Evolutionary conservation across 2,329 filamentous ascomycete genomes (phyloP).

Genomic region (Fusarium falciforme): DNA sequence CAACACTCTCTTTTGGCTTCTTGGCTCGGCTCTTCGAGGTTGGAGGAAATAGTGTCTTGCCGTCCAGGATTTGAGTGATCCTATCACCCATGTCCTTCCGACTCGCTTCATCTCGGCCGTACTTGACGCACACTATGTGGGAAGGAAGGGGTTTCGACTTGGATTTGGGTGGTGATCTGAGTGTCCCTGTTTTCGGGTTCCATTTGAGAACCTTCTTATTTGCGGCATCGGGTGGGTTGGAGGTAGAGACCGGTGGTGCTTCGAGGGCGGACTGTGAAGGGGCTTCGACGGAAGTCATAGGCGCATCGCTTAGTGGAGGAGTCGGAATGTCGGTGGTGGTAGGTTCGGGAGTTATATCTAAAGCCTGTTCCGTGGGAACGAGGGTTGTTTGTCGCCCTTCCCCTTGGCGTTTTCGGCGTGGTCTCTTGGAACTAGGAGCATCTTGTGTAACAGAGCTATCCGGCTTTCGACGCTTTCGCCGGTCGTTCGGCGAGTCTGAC

Average conservation of each 20-base stretch:
- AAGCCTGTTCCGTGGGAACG: slow-evolving; percentile 14
- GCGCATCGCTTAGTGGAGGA: slow-evolving; percentile 29
- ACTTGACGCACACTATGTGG: slow-evolving; percentile 67
- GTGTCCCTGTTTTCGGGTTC: slow-evolving; percentile 70
- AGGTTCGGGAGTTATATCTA: slow-evolving; percentile 10
- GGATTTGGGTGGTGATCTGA: slow-evolving; percentile 69
- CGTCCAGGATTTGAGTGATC: slow-evolving; percentile 71
- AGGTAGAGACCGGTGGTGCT: slow-evolving; percentile 3
- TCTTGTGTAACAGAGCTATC: slow-evolving; percentile 40
- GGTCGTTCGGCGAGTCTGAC: slow-evolving; percentile 45
- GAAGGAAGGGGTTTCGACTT: slow-evolving; percentile 55
- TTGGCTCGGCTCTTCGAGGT: slow-evolving; percentile 42
- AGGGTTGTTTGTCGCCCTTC: slow-evolving; percentile 16
- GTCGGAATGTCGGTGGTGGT: slow-evolving; percentile 13
- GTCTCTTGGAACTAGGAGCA: slow-evolving; percentile 41
- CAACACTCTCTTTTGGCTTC: slow-evolving; percentile 38
- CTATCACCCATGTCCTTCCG: slow-evolving; percentile 64
- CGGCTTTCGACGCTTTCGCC: slow-evolving; percentile 59
- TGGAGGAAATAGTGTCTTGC: slow-evolving; percentile 42
- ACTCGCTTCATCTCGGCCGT: slow-evolving; percentile 62
- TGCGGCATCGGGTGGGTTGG: slow-evolving; percentile 22
- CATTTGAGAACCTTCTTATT: slow-evolving; percentile 65
- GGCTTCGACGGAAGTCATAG: background rate
- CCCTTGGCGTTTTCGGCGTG: slow-evolving; percentile 39
- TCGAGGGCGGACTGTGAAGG: slow-evolving; percentile 2